phyloP scores from a whole-genome alignment of 2,329 filamentous ascomycete species.

The Botrytis pseudocinerea region DNA sequence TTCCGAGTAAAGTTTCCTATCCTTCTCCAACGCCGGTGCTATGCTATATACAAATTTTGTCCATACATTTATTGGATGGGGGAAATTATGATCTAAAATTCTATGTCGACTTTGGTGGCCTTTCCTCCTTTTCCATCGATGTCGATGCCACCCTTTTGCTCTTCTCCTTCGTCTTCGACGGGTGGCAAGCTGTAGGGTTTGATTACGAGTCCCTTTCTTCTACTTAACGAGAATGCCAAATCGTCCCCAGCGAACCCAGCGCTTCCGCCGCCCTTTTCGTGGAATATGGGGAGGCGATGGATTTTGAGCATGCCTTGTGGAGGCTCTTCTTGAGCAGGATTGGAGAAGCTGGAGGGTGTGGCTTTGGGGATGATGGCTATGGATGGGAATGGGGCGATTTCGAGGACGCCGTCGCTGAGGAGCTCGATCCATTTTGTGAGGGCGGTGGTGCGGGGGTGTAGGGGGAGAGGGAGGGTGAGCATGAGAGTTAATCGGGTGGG shows the following conservation, averaged over 20 bases:
- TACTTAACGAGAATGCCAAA: conserved; percentile 85
- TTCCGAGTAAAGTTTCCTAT: conserved; percentile 7
- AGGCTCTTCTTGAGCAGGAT: conserved; percentile 65
- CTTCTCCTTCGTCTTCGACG: conserved; percentile 60
- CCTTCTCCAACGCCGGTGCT: conserved; percentile 18
- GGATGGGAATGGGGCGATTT: conserved; percentile 73
- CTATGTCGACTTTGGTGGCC: conserved; percentile 40
- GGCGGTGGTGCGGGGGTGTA: conserved; percentile 75
- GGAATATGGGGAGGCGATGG: conserved; percentile 78
- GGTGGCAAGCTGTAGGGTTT: conserved; percentile 89
- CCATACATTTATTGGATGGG: background rate
- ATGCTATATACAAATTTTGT: background rate
- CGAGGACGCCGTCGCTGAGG: conserved; percentile 80
- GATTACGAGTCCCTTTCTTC: conserved; percentile 77
- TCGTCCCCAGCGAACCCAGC: conserved; percentile 73
- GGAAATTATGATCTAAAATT: conserved; percentile 33
- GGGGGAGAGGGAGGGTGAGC: conserved; percentile 73
- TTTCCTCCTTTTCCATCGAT: conserved; percentile 37
- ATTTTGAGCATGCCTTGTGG: conserved; percentile 84
- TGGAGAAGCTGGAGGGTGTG: conserved; percentile 53
- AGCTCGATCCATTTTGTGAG: conserved; percentile 84
- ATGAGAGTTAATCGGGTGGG: conserved; percentile 67
- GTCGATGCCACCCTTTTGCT: conserved; percentile 36
- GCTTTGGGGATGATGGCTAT: conserved; percentile 44
- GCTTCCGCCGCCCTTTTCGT: conserved; percentile 83